These are phyloP conservation scores for Peronospora tabacina DNA, from an alignment of 352 stramenopile genomes.

Conservation along the genomic window DNA sequence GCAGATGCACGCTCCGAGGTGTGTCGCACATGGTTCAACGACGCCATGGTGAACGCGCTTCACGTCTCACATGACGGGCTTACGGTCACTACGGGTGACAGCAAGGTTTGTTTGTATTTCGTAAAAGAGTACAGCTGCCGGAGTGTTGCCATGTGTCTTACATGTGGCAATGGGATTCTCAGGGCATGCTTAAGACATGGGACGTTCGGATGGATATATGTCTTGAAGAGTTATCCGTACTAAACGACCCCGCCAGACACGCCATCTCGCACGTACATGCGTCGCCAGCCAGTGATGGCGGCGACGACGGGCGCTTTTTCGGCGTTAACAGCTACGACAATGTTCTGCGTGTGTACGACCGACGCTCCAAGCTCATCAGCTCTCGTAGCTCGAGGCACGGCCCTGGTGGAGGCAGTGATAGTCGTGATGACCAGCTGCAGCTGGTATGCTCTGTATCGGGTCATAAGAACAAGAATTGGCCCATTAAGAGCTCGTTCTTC, in stretches of 20 bases:
- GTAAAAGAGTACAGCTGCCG: neutral
- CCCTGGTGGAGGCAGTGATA: constrained; percentile 26
- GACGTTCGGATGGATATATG: constrained; percentile 76
- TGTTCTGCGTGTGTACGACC: constrained; percentile 82
- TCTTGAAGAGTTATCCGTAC: constrained; percentile 65
- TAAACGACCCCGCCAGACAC: constrained; percentile 72
- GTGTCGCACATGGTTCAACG: constrained; percentile 65
- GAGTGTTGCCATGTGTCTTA: neutral
- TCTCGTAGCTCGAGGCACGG: constrained; percentile 27
- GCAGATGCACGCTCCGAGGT: constrained; percentile 57
- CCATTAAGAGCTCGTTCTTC: constrained; percentile 87
- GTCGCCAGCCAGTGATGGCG: constrained; percentile 56
- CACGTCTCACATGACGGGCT: constrained; percentile 71
- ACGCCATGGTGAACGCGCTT: constrained; percentile 83
- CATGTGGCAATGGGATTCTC: constrained; percentile 1
- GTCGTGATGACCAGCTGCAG: constrained; percentile 66
- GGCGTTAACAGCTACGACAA: constrained; percentile 88
- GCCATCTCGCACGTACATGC: constrained; percentile 81
- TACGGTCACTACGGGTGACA: constrained; percentile 74
- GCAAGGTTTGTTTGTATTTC: constrained; percentile 43
- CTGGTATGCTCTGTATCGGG: constrained; percentile 70
- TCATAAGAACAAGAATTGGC: constrained; percentile 90
- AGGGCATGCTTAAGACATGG: constrained; percentile 84
- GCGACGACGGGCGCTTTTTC: constrained; percentile 75
- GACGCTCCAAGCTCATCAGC: constrained; percentile 77